Evolutionary conservation across 140 eudicot species (phyloP), one percentile per base, ranked within the genome.

Genomic region (Cichorium intybus): DNA sequence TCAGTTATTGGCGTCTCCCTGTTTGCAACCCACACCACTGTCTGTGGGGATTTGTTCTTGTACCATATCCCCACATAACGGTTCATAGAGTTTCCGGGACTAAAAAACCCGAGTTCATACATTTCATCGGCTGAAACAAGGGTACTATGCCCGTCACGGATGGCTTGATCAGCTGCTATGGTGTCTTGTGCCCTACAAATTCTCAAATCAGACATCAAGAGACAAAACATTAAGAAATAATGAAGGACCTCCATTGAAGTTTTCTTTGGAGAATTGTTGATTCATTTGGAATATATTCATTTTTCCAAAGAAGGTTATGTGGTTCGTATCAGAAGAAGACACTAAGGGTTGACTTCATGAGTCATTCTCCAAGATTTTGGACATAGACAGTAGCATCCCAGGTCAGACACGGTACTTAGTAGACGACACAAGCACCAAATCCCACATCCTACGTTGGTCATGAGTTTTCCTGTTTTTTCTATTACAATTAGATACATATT

Each of bases 21-120:
- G 46, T 74, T 74, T 10, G 79, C 79, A 18, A 74, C 74, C 79
- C 79, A 74, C 6, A 66, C 79, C 3, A 56, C 63, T 12, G 69
- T 61, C 1, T n/a, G 48, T 17, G 62, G 47, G 12, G 84, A 63
- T 66, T 59, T 78, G 26, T 60, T 72, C 50, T 72, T 78, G 63
- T 66, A 72, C 76, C 72, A 74, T 52, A 79, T 79, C 9, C 84
- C 80, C 69, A 79, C 6, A 18, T 79, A 74, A 17, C 66, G 71
- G n/a, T 69, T 48, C 5, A 0, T 57, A 16, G 77, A 47, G 10
- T 22, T 55, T 20, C 66, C 72, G 3, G 66, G 80, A 29, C 70
- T 68, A 16, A 79, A 79, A 35, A 79, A 79, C 22, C 84, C 77
- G 15, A 75, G 71, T 34, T 61, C 66, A 9, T 27, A 69, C 53